Evolutionary conservation across 352 stramenopile species (phyloP), one percentile per base, ranked within the genome.

Genomic region (Phytophthora macrochlamydospora): DNA sequence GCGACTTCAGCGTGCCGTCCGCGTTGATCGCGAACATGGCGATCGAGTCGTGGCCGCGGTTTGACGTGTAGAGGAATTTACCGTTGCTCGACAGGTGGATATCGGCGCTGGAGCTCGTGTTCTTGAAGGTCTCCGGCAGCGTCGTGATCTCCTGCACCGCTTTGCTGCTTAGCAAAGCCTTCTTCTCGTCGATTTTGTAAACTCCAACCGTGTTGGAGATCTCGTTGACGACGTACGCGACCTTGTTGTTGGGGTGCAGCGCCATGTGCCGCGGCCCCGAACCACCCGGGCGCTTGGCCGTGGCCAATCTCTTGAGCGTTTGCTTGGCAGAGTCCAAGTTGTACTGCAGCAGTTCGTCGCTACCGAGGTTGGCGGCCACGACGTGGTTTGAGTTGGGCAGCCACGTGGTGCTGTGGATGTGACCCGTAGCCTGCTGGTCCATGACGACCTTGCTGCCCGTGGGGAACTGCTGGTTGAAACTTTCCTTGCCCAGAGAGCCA

Each of bases 351-450:
- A 93, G 54, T 29, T 82, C 70, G 56, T 93, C 82, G 56, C 76
- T 90, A n/a, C 81, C 84, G 0, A 91, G 59, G 44, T 92, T 86
- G 3, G 81, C 72, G 13, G 69, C 78, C 4, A 88, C 67, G 29
- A 90, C 59, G 53, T 69, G 67, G 1, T 71, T 75, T 5, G 72
- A 78, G 50, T 70, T 72, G 13, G 71, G 72, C 31, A 85, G 54
- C 84, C 84, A 92, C 45, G 71, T 85, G 53, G 79, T 83, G 54
- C 81, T 91, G 72, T 92, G 84, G 67, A 87, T 73, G 62, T 90
- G 81, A 2, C 79, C 51, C 2, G 66, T 73, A 28, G 85, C 75
- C 46, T 89, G 83, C 46, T 67, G 62, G 13, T 67, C 57, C 30
- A 69, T 64, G 45, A 78, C 71, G 3, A 78, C 73, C 11, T 74